Evolutionary conservation across 306 rosid species (phyloP), one percentile per base, ranked within the genome.

Genomic region (Citrullus colocynthis): DNA sequence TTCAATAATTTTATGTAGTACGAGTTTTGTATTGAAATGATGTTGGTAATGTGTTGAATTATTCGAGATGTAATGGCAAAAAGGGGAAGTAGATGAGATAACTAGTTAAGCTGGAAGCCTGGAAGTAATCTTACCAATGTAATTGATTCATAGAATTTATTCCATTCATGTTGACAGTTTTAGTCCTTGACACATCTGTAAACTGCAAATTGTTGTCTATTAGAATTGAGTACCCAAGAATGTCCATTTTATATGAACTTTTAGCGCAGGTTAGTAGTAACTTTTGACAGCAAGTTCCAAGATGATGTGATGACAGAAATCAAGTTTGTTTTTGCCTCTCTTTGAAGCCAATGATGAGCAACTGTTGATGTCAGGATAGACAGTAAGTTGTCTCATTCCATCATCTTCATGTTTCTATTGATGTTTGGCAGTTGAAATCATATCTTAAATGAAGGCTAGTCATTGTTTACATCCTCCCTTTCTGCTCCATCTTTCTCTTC

Each of bases 271-370:
- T 71, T 48, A 24, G 36, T 71, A 28, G 76, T 48, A 48, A 48
- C 59, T 48, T 71, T 24, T 24, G 59, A 71, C 61, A 74, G 78
- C 78, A 51, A 74, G 45, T 74, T 74, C 63, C 37, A 74, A 32
- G 62, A 74, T 32, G 60, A 16, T 48, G 41, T 72, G 60, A 32
- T 74, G 15, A 62, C 28, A 17, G 78, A 32, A 52, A 74, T 52
- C 62, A 74, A 74, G 45, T 20, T 20, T 24, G 28, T 24, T 52
- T 30, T 72, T 2, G 8, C 77, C 39, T 9, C 61, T 51, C 45
- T 18, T 74, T 52, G 78, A 51, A 51, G 32, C 17, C 78, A 74
- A 52, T 74, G 78, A 74, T 74, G 57, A 36, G 45, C 20, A 4
- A 16, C 34, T 32, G 18, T 15, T 72, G 60, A 74, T 52, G 61